Evolutionary conservation across 257 asterid species (phyloP), one percentile per base, ranked within the genome.

Genomic region (Forsythia viridissima): DNA sequence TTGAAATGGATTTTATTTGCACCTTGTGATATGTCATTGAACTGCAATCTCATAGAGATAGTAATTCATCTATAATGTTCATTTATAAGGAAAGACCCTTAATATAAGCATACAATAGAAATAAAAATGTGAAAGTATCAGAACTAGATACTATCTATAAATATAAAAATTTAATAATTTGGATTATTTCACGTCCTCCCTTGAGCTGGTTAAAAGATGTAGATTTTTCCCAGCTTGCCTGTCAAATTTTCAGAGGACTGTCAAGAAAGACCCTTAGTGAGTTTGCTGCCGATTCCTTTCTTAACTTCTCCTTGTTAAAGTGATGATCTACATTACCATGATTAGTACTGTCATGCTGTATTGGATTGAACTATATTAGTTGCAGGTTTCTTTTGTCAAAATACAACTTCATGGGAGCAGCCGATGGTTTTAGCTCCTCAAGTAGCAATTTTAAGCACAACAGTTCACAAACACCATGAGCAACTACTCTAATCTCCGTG

Each of bases 1-100:
- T 63, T 21, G 38, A 61, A 7, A 37, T 39, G 57, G 36, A 80
- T 51, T 52, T 80, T 76, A 34, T 66, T 55, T 39, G 21, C 36
- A 65, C 15, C 66, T 30, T 66, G 66, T 34, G 30, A 63, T 63
- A 21, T 63, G 37, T 63, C 70, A 21, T 55, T 30, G 70, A 24
- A 21, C 38, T 7, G 68, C 38, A 61, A 61, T 61, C 68, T 21
- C 5, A 8, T 61, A 61, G 61, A 51, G 61, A 44, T 4, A 51
- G 61, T 51, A 51, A 51, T 51, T 51, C 61, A 51, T 51, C 7
- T 51, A 51, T 51, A n/a, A 2, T 51, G 1, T 51, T 16, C 61
- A 16, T 51, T 15, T 51, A 16, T 4, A n/a, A 51, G 61, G 61
- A 4, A 51, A 55, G 65, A 21, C 37, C 11, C 38, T 61, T 21